These are phyloP conservation scores for Diaporthe destruens DNA, from an alignment of 2,329 filamentous ascomycete genomes.

Conservation along the genomic window DNA sequence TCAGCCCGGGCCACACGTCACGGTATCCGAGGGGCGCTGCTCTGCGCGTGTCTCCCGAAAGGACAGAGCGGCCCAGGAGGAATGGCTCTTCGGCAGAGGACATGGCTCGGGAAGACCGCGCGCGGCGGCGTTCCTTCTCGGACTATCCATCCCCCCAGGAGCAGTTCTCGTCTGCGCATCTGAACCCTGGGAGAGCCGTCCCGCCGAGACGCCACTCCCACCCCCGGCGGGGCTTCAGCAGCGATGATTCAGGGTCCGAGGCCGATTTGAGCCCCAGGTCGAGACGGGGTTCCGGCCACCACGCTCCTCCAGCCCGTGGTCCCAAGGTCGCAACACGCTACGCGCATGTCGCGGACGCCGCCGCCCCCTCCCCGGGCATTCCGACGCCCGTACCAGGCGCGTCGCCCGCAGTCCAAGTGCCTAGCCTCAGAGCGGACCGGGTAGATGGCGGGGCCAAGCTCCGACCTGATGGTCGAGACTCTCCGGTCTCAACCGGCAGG, in stretches of 20 bases:
- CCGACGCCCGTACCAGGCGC: slow-evolving; percentile 14
- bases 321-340: slow-evolving; percentile 39
- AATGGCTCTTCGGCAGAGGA: slow-evolving; percentile 53
- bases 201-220: slow-evolving; percentile 63
- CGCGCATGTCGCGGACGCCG: slow-evolving; percentile 44
- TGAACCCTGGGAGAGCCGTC: slow-evolving; percentile 51
- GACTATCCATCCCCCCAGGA: slow-evolving; percentile 59
- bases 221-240: slow-evolving; percentile 56
- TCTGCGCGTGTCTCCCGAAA: slow-evolving; percentile 41
- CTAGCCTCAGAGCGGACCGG: slow-evolving; percentile 27
- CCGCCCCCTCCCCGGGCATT: slow-evolving; percentile 39
- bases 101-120: slow-evolving; percentile 50
- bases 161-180: slow-evolving; percentile 49
- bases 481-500: not conserved
- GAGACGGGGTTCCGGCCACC: slow-evolving; percentile 41
- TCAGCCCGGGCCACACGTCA: slow-evolving; percentile 53
- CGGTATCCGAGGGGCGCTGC: slow-evolving; percentile 47
- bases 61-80: slow-evolving; percentile 50
- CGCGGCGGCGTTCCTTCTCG: slow-evolving; percentile 64
- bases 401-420: slow-evolving; percentile 23
- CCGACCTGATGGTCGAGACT: slow-evolving; percentile 42
- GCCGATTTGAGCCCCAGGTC: slow-evolving; percentile 46
- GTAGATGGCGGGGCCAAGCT: slow-evolving; percentile 39
- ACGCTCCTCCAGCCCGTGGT: slow-evolving; percentile 30
- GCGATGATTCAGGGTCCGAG: slow-evolving; percentile 57